phyloP scores from a whole-genome alignment of 768 basidiomycete species.

The Amanita rubescens region DNA sequence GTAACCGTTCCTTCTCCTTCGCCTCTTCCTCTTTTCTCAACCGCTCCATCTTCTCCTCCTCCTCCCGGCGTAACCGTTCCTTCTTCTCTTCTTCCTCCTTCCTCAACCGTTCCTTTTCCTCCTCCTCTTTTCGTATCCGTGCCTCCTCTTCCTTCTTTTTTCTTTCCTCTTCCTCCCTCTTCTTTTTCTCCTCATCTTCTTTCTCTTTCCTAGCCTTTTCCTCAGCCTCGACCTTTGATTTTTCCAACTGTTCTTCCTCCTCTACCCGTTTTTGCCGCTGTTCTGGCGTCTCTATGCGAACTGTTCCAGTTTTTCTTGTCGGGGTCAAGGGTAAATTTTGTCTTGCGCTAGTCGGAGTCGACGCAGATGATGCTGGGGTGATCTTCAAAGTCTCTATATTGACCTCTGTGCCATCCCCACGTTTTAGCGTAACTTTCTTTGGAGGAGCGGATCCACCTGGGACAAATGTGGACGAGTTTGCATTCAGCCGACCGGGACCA shows the following conservation, averaged over 20 bases:
- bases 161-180: constrained; percentile 29
- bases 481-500: constrained; percentile 44
- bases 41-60: constrained; percentile 20
- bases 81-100: constrained; percentile 28
- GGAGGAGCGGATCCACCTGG: constrained; percentile 36
- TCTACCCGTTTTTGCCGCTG: constrained; percentile 32
- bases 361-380: constrained; percentile 32
- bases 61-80: constrained; percentile 19
- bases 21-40: constrained; percentile 28
- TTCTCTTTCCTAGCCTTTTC: constrained; percentile 13
- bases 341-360: constrained; percentile 28
- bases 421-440: constrained; percentile 50
- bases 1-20: constrained; percentile 32
- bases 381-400: constrained; percentile 48
- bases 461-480: constrained; percentile 59
- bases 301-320: constrained; percentile 27
- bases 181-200: constrained; percentile 33
- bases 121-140: constrained; percentile 20
- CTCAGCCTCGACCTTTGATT: constrained; percentile 17
- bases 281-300: constrained; percentile 60
- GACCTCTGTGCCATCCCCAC: constrained; percentile 57
- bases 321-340: constrained; percentile 34
- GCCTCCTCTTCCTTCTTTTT: constrained; percentile 25
- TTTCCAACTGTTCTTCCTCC: constrained; percentile 22
- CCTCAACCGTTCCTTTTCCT: constrained; percentile 23